phyloP scores from a whole-genome alignment of 164 flowering plant species.

The Pachysandra terminalis region DNA sequence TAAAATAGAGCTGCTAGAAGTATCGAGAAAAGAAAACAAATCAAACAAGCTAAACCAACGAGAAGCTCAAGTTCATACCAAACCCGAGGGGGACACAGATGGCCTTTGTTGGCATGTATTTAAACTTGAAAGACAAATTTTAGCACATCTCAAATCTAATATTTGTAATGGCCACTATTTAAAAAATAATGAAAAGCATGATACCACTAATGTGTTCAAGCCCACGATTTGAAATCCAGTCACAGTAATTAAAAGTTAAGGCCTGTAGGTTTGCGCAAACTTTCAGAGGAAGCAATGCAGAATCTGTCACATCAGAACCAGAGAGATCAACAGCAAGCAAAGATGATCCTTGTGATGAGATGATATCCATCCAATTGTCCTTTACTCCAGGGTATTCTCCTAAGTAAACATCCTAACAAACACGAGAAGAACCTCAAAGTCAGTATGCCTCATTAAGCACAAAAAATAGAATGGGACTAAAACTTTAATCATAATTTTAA shows the following conservation, averaged over 20 bases:
- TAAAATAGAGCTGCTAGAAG: too few relatives aligned
- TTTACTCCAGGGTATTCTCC: slow-evolving; percentile 82
- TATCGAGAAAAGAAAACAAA: too few relatives aligned
- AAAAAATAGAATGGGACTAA: background rate
- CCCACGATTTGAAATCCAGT: slow-evolving; percentile 65
- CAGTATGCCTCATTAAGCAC: background rate
- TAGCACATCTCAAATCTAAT: too few relatives aligned
- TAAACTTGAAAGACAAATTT: too few relatives aligned
- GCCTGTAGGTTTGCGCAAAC: slow-evolving; percentile 64
- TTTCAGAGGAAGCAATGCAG: slow-evolving; percentile 54
- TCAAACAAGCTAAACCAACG: too few relatives aligned
- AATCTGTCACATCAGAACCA: slow-evolving; percentile 77
- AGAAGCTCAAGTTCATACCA: too few relatives aligned
- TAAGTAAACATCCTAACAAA: slow-evolving; percentile 64
- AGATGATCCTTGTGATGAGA: slow-evolving; percentile 82
- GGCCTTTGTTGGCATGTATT: too few relatives aligned
- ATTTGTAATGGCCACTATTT: too few relatives aligned
- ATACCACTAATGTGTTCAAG: slow-evolving; percentile 60
- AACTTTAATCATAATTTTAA: background rate
- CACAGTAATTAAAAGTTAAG: slow-evolving; percentile 64
- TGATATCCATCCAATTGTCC: slow-evolving; percentile 84
- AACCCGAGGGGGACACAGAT: too few relatives aligned
- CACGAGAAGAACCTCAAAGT: slow-evolving; percentile 5
- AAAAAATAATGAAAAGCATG: background rate
- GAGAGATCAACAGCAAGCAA: slow-evolving; percentile 81